These are phyloP conservation scores for Thermomucor indicae-seudaticae DNA, from an alignment of 371 early-diverging fungal species.

Conservation along the genomic window DNA sequence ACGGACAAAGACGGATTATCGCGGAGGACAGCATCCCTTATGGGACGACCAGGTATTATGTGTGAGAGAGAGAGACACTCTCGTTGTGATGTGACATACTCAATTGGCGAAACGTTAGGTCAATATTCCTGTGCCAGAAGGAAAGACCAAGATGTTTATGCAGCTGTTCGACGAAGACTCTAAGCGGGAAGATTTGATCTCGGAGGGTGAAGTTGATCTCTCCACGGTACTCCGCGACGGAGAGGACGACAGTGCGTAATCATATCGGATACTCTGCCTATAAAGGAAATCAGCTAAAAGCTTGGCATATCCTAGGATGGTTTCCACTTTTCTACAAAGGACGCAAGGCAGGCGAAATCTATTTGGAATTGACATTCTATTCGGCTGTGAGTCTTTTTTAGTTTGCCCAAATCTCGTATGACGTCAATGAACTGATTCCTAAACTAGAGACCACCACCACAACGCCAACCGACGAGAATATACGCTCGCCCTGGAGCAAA, in stretches of 20 bases:
- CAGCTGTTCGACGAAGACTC: constrained; percentile 47
- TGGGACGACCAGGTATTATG: constrained; percentile 52
- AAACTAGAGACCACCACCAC: constrained; percentile 29
- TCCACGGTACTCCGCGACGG: constrained; percentile 55
- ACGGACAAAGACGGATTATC: constrained; percentile 38
- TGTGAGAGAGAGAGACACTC: background rate
- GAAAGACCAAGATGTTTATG: constrained; percentile 33
- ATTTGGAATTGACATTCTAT: constrained; percentile 57
- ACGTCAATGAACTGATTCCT: no score
- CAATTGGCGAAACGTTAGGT: constrained; percentile 17
- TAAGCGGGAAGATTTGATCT: constrained; percentile 58
- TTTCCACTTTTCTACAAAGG: constrained; percentile 49
- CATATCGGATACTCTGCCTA: background rate
- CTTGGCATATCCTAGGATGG: constrained; percentile 34
- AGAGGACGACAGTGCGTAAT: constrained; percentile 60
- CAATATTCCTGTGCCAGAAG: constrained; percentile 36
- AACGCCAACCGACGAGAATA: constrained; percentile 32
- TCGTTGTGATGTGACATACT: background rate
- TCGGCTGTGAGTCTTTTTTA: constrained; percentile 31
- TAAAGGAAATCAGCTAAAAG: background rate
- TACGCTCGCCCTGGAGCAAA: constrained; percentile 7
- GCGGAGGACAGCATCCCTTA: constrained; percentile 47
- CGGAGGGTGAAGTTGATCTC: constrained; percentile 62
- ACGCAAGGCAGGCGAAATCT: constrained; percentile 48
- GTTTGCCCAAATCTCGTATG: background rate